A percentile compares a stretch with the other conserved stretches of the same genome.
Evolutionary conservation across 129 eudicot genomes (phyloP).

Genomic region (Helianthus tuberosus): DNA sequence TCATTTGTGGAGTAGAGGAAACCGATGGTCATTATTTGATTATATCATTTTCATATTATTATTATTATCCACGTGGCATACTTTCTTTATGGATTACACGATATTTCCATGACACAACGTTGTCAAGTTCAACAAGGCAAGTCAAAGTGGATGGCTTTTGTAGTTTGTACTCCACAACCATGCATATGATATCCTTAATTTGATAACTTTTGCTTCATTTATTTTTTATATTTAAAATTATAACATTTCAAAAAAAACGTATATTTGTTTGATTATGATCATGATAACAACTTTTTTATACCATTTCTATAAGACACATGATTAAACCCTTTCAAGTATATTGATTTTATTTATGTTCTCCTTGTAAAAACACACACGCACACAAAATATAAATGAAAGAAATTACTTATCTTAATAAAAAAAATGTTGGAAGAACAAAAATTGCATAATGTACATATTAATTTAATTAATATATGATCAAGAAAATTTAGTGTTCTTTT

Average conservation of each 20-base stretch:
- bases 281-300: no score
- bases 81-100: slow-evolving; percentile 9
- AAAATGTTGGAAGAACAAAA: no score
- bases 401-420: no score
- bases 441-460: no score
- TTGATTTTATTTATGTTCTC: no score
- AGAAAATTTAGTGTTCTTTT: no score
- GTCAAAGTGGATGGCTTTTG: slow-evolving; percentile 41
- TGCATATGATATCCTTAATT: background rate
- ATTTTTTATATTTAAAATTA: background rate
- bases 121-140: slow-evolving; percentile 44
- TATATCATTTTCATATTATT: slow-evolving; percentile 16
- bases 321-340: no score
- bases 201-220: background rate
- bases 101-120: slow-evolving; percentile 30
- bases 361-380: no score
- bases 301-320: no score
- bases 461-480: no score
- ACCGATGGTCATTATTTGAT: slow-evolving; percentile 11
- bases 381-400: no score
- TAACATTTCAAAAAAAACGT: background rate
- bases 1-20: slow-evolving; percentile 29
- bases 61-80: slow-evolving; percentile 20
- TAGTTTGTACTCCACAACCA: slow-evolving; percentile 16
- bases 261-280: no score